Percentiles rank a stretch among this genome's conserved stretches.
Conservation (phyloP, 1,284 basidiomycete species). For the Ustilago crameri region DNA sequence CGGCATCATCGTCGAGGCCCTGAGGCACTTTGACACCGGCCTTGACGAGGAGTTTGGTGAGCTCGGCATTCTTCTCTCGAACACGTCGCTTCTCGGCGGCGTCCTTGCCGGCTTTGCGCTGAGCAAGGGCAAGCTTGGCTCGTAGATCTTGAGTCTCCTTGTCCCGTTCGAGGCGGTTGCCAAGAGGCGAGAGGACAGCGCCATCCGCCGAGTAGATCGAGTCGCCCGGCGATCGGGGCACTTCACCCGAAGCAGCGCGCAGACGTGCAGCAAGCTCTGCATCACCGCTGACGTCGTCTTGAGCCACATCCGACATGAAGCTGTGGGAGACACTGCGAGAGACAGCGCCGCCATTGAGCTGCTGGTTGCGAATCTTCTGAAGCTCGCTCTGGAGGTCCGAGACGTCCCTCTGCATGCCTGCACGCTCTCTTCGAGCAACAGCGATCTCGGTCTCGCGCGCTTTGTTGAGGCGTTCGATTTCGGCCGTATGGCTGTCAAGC, state of each 20-base stretch:
- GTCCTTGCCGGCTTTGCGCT: slow-evolving; percentile 63
- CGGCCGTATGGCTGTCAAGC: slow-evolving; percentile 77
- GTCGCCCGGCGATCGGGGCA: slow-evolving; percentile 40
- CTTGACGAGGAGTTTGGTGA: slow-evolving; percentile 51
- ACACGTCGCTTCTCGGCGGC: slow-evolving; percentile 59
- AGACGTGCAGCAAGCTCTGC: slow-evolving; percentile 35
- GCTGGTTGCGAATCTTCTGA: slow-evolving; percentile 58
- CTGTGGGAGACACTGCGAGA: slow-evolving; percentile 51
- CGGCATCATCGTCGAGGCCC: slow-evolving; percentile 51
- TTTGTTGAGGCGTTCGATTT: slow-evolving; percentile 80
- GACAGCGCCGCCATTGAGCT: slow-evolving; percentile 31
- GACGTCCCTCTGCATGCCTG: slow-evolving; percentile 88
- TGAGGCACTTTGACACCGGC: slow-evolving; percentile 55
- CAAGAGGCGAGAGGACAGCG: slow-evolving; percentile 43
- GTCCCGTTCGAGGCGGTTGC: slow-evolving; percentile 46
- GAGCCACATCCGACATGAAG: slow-evolving; percentile 43
- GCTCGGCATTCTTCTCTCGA: slow-evolving; percentile 60
- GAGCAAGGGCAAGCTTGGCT: slow-evolving; percentile 58
- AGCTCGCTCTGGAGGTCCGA: slow-evolving; percentile 85
- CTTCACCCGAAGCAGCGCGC: slow-evolving; percentile 41
- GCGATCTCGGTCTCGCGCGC: slow-evolving; percentile 93
- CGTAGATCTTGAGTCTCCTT: slow-evolving; percentile 60
- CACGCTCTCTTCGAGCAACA: slow-evolving; percentile 84
- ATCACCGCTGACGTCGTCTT: slow-evolving; percentile 38
- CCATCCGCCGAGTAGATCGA: slow-evolving; percentile 47